These are phyloP conservation scores for Blastobotrys aristatus DNA, from an alignment of 1,139 yeast species.

Conservation along the genomic window DNA sequence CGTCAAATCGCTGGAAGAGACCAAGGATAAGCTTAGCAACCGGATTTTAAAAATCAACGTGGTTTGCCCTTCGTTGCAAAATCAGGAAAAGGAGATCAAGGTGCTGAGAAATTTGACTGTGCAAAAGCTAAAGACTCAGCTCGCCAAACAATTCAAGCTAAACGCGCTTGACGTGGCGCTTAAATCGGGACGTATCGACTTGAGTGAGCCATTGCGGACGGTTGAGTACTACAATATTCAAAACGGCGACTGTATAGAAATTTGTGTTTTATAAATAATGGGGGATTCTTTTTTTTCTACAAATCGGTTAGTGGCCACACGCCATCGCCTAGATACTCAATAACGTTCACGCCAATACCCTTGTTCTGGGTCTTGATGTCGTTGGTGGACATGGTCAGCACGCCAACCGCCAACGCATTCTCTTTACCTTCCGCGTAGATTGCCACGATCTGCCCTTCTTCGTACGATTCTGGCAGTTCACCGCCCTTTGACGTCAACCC, in stretches of 20 bases:
- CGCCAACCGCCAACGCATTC: slow-evolving; percentile 84
- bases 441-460: slow-evolving; percentile 65
- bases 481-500: slow-evolving; percentile 94
- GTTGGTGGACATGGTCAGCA: slow-evolving; percentile 79
- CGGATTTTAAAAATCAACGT: slow-evolving; percentile 17
- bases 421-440: slow-evolving; percentile 93
- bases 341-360: slow-evolving; percentile 84
- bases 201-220: slow-evolving; percentile 8
- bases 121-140: slow-evolving; percentile 23
- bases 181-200: background rate
- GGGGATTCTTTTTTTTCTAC: background rate
- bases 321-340: slow-evolving; percentile 88
- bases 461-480: slow-evolving; percentile 61
- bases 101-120: slow-evolving; percentile 21
- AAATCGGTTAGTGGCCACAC: slow-evolving; percentile 31
- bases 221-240: slow-evolving; percentile 8
- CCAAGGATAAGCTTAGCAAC: slow-evolving; percentile 18
- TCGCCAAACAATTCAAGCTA: slow-evolving; percentile 19
- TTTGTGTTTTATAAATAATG: background rate
- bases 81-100: slow-evolving; percentile 18
- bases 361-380: slow-evolving; percentile 81
- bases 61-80: background rate
- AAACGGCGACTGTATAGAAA: background rate
- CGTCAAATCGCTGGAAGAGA: slow-evolving; percentile 14
- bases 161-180: slow-evolving; percentile 17